Percentiles rank a stretch among this genome's conserved stretches.
Conservation (phyloP, 2,329 filamentous ascomycete species). For the Fusarium beomiforme region DNA sequence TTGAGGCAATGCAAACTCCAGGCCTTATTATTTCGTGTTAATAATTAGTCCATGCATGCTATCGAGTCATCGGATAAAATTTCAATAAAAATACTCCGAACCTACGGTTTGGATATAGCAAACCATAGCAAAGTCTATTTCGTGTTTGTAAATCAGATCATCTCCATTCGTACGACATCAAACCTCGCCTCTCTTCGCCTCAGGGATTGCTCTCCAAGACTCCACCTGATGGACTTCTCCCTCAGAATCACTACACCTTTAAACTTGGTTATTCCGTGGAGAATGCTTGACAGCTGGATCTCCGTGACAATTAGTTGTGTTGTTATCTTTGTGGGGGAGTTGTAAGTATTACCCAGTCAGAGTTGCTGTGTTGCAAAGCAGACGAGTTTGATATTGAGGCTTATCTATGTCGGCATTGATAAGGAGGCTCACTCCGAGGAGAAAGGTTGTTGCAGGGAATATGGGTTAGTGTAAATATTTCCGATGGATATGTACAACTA, state of each 20-base stretch:
- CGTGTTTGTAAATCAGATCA: constrained; percentile 18
- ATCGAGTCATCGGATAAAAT: neutral
- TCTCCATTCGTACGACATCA: constrained; percentile 13
- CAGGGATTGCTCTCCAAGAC: neutral
- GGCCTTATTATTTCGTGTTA: neutral
- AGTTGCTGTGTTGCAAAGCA: constrained; percentile 15
- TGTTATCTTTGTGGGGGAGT: constrained; percentile 27
- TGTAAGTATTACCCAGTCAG: constrained; percentile 15
- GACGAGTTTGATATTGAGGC: constrained; percentile 10
- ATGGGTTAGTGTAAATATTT: constrained; percentile 17
- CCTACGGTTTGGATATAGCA: neutral
- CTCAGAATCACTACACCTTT: neutral
- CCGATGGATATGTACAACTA: neutral
- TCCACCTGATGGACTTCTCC: neutral
- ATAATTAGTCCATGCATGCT: neutral
- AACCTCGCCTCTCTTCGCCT: neutral
- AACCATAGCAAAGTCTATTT: neutral
- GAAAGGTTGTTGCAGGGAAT: constrained; percentile 15
- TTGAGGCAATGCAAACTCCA: neutral
- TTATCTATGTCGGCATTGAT: constrained; percentile 30
- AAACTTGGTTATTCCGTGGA: constrained; percentile 3
- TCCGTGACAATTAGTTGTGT: neutral
- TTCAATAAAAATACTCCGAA: neutral
- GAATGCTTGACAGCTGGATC: constrained; percentile 3
- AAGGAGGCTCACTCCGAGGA: constrained; percentile 33